Percentiles rank a stretch among this genome's conserved stretches.
Evolutionary conservation across 228 moss, liverwort and hornwort genomes (phyloP).

Genomic region (Sphagnum fallax): DNA sequence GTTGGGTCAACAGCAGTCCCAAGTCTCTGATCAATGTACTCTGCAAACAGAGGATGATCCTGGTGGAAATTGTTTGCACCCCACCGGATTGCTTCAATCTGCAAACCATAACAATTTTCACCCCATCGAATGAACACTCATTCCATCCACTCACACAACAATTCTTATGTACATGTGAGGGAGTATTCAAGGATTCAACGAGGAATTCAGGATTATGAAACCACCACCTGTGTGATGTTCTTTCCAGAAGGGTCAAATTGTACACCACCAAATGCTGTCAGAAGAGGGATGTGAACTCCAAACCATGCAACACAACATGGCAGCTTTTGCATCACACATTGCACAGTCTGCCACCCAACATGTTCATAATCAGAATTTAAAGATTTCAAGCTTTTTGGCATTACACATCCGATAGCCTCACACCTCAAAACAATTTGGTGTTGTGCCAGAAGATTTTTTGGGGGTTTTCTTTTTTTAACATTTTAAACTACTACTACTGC

Average conservation of each 20-base stretch:
- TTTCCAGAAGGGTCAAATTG: slow-evolving; percentile 53
- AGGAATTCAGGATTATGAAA: no score
- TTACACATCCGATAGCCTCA: neutral
- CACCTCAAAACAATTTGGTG: no score
- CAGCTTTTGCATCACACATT: slow-evolving; percentile 40
- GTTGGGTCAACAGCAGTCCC: slow-evolving; percentile 14
- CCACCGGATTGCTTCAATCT: slow-evolving; percentile 88
- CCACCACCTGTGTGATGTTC: slow-evolving; percentile 74
- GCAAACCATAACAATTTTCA: neutral
- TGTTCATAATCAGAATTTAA: neutral
- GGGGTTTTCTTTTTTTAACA: no score
- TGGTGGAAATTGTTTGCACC: slow-evolving; percentile 84
- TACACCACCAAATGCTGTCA: slow-evolving; percentile 71
- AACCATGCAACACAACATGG: slow-evolving; percentile 97
- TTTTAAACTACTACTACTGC: no score
- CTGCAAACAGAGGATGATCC: slow-evolving; percentile 55
- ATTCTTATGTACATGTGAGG: no score
- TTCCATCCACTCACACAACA: no score
- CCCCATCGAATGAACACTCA: neutral
- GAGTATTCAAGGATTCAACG: no score
- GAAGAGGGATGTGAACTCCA: slow-evolving; percentile 66
- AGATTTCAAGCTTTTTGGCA: no score
- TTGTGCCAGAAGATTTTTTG: no score
- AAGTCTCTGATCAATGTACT: slow-evolving; percentile 36
- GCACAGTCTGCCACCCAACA: slow-evolving; percentile 29